Evolutionary conservation across 2,329 filamentous ascomycete genomes (phyloP), one percentile per base, ranked within the genome.

Genomic region (Penicillium sp.): DNA sequence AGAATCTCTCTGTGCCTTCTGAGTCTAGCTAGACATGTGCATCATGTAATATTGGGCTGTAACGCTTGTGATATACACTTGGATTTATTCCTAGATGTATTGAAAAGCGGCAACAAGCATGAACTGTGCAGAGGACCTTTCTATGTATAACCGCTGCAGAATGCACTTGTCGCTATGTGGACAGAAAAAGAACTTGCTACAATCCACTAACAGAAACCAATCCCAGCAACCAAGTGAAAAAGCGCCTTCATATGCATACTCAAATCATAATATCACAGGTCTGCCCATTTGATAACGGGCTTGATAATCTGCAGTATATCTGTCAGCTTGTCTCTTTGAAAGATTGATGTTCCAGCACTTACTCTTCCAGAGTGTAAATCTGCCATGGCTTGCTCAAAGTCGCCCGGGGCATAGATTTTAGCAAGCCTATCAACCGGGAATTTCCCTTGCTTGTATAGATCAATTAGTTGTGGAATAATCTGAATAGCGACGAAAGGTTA

Each of bases 381-480:
- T 10, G 61, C 50, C 21, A 65, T 52, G 31, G 61, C 63, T 38
- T 62, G 49, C 2, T 62, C 60, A 11, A 64, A 29, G 1, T 33
- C 36, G 13, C 45, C 40, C 4, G 53, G 38, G 7, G 49, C 5
- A 55, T 75, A 75, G 0, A 69, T 61, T 34, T 63, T 67, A 50
- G 65, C 69, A 36, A 75, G 59, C 44, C 63, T 73, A 19, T 75
- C 71, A 13, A 75, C 60, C 0, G 72, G 72, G 49, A 75, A 75
- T 29, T 65, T 68, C 2, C 72, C 72, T 39, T 67, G 56, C 19
- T 62, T 64, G 39, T 74, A 72, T 16, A 72, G 61, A 40, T 66
- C 57, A 39, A 74, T 65, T 15, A 75, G 55, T 36, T 68, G 56
- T 0, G 73, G 73, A 25, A 75, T 65, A 58, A 73, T 67, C 69